A percentile compares a stretch with the other conserved stretches of the same genome.
Conservation (phyloP, 2,329 filamentous ascomycete genomes). For the Penicillium sp. region DNA sequence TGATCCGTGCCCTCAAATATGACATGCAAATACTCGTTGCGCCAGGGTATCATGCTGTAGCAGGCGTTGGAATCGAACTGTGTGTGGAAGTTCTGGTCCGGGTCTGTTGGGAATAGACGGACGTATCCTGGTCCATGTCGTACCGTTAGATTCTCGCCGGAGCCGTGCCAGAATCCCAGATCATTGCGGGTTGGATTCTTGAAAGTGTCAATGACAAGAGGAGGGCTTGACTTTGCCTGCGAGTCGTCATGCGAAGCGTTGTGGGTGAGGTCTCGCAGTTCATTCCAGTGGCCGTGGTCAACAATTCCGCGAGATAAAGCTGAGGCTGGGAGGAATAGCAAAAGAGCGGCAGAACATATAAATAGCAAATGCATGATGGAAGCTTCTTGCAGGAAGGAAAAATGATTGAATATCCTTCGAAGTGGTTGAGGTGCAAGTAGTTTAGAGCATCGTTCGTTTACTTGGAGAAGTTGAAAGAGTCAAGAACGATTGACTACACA, state of each 20-base stretch:
- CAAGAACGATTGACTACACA: neutral
- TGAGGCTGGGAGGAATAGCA: constrained; percentile 2
- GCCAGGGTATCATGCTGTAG: constrained; percentile 54
- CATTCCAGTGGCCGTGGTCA: constrained; percentile 14
- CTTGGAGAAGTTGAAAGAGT: neutral
- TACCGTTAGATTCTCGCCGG: constrained; percentile 57
- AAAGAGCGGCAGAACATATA: neutral
- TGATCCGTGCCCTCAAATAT: constrained; percentile 60
- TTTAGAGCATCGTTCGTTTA: neutral
- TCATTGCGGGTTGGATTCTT: constrained; percentile 53
- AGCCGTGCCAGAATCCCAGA: constrained; percentile 64
- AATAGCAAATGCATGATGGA: constrained; percentile 8
- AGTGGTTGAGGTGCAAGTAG: neutral
- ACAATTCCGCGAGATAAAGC: constrained; percentile 1
- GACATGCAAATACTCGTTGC: constrained; percentile 62
- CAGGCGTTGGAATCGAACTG: constrained; percentile 55
- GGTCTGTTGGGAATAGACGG: constrained; percentile 57
- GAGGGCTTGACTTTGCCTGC: neutral
- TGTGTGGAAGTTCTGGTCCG: constrained; percentile 61
- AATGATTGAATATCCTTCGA: constrained; percentile 5
- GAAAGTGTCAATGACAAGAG: constrained; percentile 60
- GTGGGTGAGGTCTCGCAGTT: constrained; percentile 6
- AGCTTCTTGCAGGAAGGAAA: neutral
- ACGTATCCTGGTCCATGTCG: constrained; percentile 53
- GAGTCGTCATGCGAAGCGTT: neutral